Percentiles rank a stretch among this genome's conserved stretches.
phyloP scores from a whole-genome alignment of 352 stramenopile species.

The Phytophthora foliorum region DNA sequence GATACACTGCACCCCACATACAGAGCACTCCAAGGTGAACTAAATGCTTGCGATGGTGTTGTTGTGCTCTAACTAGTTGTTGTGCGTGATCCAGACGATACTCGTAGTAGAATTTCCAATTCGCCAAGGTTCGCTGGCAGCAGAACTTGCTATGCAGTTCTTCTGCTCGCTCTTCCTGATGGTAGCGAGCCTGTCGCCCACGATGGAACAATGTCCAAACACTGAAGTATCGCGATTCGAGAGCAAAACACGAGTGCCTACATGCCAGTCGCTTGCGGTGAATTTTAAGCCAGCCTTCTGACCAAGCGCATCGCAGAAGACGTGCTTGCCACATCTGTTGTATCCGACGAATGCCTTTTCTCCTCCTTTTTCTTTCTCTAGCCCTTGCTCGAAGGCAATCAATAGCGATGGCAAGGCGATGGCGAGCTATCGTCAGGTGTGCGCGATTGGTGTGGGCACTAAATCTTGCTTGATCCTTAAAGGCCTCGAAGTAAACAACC shows the following conservation, averaged over 20 bases:
- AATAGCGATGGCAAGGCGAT: slow-evolving; percentile 21
- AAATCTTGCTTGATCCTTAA: slow-evolving; percentile 19
- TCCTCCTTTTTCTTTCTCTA: slow-evolving; percentile 13
- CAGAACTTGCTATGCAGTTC: slow-evolving; percentile 17
- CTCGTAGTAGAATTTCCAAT: slow-evolving; percentile 28
- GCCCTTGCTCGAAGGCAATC: slow-evolving; percentile 10
- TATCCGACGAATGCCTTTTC: slow-evolving; percentile 11
- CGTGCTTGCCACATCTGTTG: slow-evolving; percentile 20
- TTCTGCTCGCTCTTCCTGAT: slow-evolving; percentile 17
- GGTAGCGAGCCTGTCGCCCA: neutral
- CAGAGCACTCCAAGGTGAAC: slow-evolving; percentile 32
- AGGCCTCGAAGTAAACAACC: slow-evolving; percentile 21
- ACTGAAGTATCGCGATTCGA: slow-evolving; percentile 15
- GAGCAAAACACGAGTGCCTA: slow-evolving; percentile 1
- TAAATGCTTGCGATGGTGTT: slow-evolving; percentile 24
- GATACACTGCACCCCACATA: slow-evolving; percentile 33
- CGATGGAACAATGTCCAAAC: slow-evolving; percentile 25
- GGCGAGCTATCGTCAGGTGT: slow-evolving; percentile 4
- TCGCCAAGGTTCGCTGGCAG: slow-evolving; percentile 13
- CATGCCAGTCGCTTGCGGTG: slow-evolving; percentile 17
- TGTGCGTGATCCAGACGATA: slow-evolving; percentile 1
- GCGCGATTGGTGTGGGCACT: slow-evolving; percentile 5
- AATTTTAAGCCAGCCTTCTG: slow-evolving; percentile 23
- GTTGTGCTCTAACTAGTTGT: slow-evolving; percentile 16
- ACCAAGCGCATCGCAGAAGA: slow-evolving; percentile 28